phyloP scores from a whole-genome alignment of 495 filamentous ascomycete genomes.

The Ascodesmis nigricans region DNA sequence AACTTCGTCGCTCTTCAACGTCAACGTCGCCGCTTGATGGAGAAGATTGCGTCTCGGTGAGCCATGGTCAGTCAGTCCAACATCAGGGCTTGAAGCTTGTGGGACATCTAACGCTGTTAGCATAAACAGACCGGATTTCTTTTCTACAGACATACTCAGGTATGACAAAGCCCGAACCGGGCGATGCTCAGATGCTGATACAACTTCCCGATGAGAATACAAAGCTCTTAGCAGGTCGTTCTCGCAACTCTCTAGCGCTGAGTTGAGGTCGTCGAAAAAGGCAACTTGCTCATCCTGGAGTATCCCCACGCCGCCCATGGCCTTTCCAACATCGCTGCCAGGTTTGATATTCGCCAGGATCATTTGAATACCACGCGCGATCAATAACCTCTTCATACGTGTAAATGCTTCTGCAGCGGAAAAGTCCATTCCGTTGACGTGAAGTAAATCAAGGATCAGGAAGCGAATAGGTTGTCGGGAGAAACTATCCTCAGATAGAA shows the following conservation, averaged over 20 bases:
- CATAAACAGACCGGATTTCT: too few species aligned
- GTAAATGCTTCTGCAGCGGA: slow-evolving; percentile 88
- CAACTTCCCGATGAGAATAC: slow-evolving; percentile 29
- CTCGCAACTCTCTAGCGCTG: slow-evolving; percentile 79
- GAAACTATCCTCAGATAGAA: slow-evolving; percentile 69
- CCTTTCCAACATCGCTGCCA: slow-evolving; percentile 49
- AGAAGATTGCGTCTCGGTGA: slow-evolving; percentile 64
- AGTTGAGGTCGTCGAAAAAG: slow-evolving; percentile 76
- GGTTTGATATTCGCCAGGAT: slow-evolving; percentile 60
- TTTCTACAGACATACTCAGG: background rate
- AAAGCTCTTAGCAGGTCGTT: slow-evolving; percentile 81
- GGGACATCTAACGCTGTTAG: too few species aligned
- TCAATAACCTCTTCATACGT: slow-evolving; percentile 63
- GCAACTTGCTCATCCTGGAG: slow-evolving; percentile 44
- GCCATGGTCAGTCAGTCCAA: slow-evolving; percentile 24
- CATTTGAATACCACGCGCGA: slow-evolving; percentile 48
- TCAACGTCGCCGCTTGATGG: slow-evolving; percentile 51
- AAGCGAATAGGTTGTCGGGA: slow-evolving; percentile 56
- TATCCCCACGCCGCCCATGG: slow-evolving; percentile 59
- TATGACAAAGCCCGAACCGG: background rate
- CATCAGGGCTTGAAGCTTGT: too few species aligned
- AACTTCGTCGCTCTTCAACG: slow-evolving; percentile 37
- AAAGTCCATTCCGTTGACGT: slow-evolving; percentile 85
- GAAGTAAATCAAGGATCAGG: slow-evolving; percentile 68
- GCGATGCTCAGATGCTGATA: slow-evolving; percentile 4